These are phyloP conservation scores for Musa acuminata DNA, from an alignment of 176 grass and related monocot genomes.

Conservation along the genomic window DNA sequence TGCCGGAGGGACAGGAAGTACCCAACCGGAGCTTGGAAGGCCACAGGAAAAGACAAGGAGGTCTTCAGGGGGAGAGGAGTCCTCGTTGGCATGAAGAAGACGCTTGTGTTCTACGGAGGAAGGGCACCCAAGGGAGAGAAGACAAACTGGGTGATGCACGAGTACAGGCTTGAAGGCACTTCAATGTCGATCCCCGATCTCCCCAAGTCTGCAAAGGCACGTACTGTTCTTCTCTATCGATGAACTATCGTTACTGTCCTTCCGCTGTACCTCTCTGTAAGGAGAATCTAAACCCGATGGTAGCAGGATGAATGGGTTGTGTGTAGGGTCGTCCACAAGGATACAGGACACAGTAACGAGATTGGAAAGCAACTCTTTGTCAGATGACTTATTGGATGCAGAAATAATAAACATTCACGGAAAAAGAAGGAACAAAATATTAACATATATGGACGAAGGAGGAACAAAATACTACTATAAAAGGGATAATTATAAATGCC, in stretches of 20 bases:
- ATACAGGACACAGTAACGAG: constrained; percentile 18
- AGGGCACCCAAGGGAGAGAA: background rate
- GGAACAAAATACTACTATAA: too few species aligned
- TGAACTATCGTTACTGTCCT: background rate
- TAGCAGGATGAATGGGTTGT: constrained; percentile 85
- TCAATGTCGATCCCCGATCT: background rate
- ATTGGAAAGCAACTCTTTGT: too few species aligned
- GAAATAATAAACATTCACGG: too few species aligned
- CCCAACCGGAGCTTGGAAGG: background rate
- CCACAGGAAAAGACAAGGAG: background rate
- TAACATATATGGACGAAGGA: too few species aligned
- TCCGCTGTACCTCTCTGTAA: background rate
- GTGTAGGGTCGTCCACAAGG: constrained; percentile 76
- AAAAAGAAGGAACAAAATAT: too few species aligned
- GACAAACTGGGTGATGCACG: background rate
- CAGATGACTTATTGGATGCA: too few species aligned
- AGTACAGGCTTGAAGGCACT: background rate
- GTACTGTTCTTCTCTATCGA: too few species aligned
- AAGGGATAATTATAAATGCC: too few species aligned
- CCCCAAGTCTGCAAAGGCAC: too few species aligned
- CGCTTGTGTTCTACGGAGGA: background rate
- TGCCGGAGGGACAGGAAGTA: background rate
- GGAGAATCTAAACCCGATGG: background rate
- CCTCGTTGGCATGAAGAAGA: background rate
- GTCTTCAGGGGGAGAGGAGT: background rate